These are phyloP conservation scores for Moricandia arvensis DNA, from an alignment of 345 rosid genomes.

Conservation along the genomic window DNA sequence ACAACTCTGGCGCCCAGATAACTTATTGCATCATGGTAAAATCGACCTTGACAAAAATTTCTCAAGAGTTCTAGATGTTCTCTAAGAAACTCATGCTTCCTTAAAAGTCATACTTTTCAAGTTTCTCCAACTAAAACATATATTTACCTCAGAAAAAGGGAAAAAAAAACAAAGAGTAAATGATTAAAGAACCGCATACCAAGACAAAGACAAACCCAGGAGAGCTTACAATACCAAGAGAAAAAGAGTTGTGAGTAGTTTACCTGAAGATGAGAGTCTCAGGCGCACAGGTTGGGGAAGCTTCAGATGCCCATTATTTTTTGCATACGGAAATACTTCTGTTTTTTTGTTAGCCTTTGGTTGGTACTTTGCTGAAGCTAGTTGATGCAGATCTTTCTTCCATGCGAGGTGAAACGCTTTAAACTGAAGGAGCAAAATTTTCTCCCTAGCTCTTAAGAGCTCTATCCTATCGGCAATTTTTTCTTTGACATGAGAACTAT, in stretches of 20 bases:
- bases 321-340: slow-evolving; percentile 52
- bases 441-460: slow-evolving; percentile 67
- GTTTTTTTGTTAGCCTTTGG: slow-evolving; percentile 66
- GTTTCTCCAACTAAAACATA: not conserved
- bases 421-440: slow-evolving; percentile 68
- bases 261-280: slow-evolving; percentile 69
- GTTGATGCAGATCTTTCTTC: slow-evolving; percentile 79
- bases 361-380: slow-evolving; percentile 52
- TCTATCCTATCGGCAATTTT: slow-evolving; percentile 48
- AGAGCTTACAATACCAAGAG: slow-evolving; percentile 1
- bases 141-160: slow-evolving; percentile 2
- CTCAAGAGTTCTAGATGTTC: slow-evolving; percentile 1
- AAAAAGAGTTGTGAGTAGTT: slow-evolving; percentile 27
- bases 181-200: slow-evolving; percentile 1
- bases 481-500: slow-evolving; percentile 45
- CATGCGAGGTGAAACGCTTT: slow-evolving; percentile 72
- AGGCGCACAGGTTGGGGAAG: slow-evolving; percentile 67
- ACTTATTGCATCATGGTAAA: slow-evolving; percentile 20
- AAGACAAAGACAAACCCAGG: not conserved
- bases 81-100: slow-evolving; percentile 5
- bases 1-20: slow-evolving; percentile 1
- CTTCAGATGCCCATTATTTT: slow-evolving; percentile 52
- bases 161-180: not conserved
- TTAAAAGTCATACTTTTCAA: not conserved
- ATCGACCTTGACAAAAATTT: not conserved